Conservation (phyloP, 2,329 filamentous ascomycete genomes). For the Lasiodiplodia sp. region DNA sequence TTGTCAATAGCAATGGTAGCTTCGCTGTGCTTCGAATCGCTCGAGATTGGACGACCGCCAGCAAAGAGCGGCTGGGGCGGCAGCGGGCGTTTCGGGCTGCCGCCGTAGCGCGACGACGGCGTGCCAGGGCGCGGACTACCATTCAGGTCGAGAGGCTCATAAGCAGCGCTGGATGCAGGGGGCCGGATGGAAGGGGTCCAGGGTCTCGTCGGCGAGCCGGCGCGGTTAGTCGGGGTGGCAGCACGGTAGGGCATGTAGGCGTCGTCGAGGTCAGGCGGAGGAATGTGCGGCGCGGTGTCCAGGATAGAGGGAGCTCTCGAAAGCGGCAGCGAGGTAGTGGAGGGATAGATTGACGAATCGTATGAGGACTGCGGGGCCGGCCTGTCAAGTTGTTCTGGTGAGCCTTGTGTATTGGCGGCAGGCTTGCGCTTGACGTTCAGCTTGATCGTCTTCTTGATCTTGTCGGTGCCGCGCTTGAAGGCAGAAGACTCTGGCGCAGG, state of each 20-base stretch:
- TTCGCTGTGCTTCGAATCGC: conserved; percentile 59
- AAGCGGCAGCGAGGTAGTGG: conserved; percentile 50
- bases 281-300: conserved; percentile 57
- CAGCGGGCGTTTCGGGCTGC: conserved; percentile 84
- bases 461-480: conserved; percentile 35
- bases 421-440: conserved; percentile 34
- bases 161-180: conserved; percentile 73
- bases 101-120: conserved; percentile 85
- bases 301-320: conserved; percentile 60
- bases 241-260: conserved; percentile 67
- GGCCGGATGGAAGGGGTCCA: conserved; percentile 69
- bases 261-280: conserved; percentile 64
- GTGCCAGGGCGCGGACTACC: conserved; percentile 90
- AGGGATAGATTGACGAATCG: conserved; percentile 55
- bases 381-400: conserved; percentile 45
- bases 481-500: conserved; percentile 37
- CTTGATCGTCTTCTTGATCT: conserved; percentile 45
- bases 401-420: conserved; percentile 36
- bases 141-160: conserved; percentile 88
- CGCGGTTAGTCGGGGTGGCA: conserved; percentile 59
- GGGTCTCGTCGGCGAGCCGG: conserved; percentile 47
- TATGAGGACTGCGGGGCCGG: conserved; percentile 57
- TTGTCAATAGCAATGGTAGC: conserved; percentile 74
- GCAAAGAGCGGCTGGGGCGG: conserved; percentile 89
- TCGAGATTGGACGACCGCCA: conserved; percentile 56